A percentile compares a stretch with the other conserved stretches of the same genome.
Evolutionary conservation across 1,139 yeast species (phyloP).

Genomic region (Zygosaccharomyces pseudobailii): DNA sequence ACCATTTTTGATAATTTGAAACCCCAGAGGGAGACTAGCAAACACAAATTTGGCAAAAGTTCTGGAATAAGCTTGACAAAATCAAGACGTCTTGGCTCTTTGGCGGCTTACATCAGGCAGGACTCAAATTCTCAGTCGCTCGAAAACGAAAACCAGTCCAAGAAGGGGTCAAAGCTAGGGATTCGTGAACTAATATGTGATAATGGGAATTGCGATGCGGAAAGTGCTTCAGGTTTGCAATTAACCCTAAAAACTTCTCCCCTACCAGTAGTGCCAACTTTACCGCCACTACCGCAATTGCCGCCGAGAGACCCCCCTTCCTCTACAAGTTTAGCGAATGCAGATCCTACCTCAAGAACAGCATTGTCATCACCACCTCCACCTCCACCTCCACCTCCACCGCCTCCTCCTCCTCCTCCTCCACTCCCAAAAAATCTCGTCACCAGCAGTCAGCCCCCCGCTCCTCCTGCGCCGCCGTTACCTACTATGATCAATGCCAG

Average conservation of each 20-base stretch:
- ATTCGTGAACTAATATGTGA: too few species aligned
- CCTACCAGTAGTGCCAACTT: background rate
- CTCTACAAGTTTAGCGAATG: too few species aligned
- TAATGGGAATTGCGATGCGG: too few species aligned
- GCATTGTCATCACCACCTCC: slow-evolving; percentile 14
- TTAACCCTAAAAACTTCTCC: background rate
- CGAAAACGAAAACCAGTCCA: too few species aligned
- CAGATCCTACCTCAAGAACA: too few species aligned
- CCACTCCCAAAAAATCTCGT: slow-evolving; percentile 9
- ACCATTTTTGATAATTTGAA: slow-evolving; percentile 11
- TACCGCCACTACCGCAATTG: background rate
- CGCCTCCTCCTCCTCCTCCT: slow-evolving; percentile 24
- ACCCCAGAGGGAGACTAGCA: background rate
- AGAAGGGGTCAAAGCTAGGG: too few species aligned
- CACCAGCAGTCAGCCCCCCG: background rate
- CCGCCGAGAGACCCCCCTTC: background rate
- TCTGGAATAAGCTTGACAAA: slow-evolving; percentile 7
- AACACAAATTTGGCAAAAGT: slow-evolving; percentile 1
- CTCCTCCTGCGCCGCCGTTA: slow-evolving; percentile 28
- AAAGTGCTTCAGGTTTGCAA: background rate
- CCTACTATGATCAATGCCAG: slow-evolving; percentile 21
- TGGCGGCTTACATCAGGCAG: slow-evolving; percentile 7
- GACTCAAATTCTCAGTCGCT: background rate
- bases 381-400: slow-evolving; percentile 22
- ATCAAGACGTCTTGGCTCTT: slow-evolving; percentile 12